Evolutionary conservation across 2,329 filamentous ascomycete genomes (phyloP).

Genomic region (Lachnellula willkommii): DNA sequence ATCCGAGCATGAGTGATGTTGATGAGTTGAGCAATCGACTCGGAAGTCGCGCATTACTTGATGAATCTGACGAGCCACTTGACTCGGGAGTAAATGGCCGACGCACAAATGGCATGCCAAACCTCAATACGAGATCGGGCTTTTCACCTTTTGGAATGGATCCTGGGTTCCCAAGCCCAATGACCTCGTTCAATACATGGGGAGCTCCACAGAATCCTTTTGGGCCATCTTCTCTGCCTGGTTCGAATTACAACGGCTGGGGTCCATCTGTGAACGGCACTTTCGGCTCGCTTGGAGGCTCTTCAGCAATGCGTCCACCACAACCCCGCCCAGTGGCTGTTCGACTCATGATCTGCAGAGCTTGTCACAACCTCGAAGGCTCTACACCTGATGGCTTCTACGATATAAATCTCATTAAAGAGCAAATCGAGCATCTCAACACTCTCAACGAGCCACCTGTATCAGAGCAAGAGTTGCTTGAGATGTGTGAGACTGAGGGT

Average conservation of each 20-base stretch:
- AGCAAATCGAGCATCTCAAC: conserved; percentile 55
- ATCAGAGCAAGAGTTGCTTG: conserved; percentile 64
- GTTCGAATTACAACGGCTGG: conserved; percentile 27
- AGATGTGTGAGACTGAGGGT: conserved; percentile 83
- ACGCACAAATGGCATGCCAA: conserved; percentile 30
- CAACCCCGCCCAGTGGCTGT: conserved; percentile 64
- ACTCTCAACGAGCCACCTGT: conserved; percentile 43
- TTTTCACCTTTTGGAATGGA: conserved; percentile 31
- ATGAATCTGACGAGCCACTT: conserved; percentile 60
- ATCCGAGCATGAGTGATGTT: conserved; percentile 48
- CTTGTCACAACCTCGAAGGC: conserved; percentile 60
- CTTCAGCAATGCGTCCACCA: conserved; percentile 39
- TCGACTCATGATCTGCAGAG: conserved; percentile 69
- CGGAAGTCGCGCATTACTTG: conserved; percentile 83
- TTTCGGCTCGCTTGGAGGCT: conserved; percentile 42
- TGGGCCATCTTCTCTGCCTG: conserved; percentile 30
- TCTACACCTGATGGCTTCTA: conserved; percentile 60
- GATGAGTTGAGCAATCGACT: conserved; percentile 74
- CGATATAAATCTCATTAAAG: conserved; percentile 59
- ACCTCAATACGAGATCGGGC: conserved; percentile 20
- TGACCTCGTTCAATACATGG: conserved; percentile 29
- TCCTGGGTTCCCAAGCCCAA: conserved; percentile 25
- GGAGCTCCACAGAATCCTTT: conserved; percentile 32
- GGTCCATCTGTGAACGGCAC: conserved; percentile 34
- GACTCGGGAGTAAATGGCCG: conserved; percentile 32